phyloP scores from a whole-genome alignment of 139 green algal genomes.

The Limnomonas spitsbergensis region DNA sequence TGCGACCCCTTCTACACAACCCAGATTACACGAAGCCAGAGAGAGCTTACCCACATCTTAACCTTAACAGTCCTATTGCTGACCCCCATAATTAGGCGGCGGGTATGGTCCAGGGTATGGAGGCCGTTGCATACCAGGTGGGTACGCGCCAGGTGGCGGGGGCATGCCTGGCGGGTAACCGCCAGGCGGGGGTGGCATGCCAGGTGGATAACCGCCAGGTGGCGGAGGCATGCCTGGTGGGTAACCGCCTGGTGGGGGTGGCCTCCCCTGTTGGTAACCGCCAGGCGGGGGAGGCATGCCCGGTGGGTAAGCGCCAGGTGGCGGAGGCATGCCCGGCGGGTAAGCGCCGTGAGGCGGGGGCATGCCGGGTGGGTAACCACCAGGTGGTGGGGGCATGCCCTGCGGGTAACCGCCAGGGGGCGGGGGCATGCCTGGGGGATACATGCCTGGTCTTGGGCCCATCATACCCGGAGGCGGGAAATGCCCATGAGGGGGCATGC shows the following conservation, averaged over 20 bases:
- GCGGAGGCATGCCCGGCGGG: slow-evolving; percentile 7
- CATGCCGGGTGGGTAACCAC: not conserved
- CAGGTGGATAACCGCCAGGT: not conserved
- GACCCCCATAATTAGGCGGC: too few relatives aligned
- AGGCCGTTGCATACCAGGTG: not conserved
- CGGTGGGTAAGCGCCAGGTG: not conserved
- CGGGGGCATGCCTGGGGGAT: not conserved
- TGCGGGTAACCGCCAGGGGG: too few relatives aligned
- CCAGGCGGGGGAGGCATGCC: not conserved
- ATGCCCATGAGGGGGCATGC: not conserved
- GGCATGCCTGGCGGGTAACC: not conserved
- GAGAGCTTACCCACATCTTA: too few relatives aligned
- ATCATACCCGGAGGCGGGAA: not conserved
- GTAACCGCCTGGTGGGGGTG: slow-evolving; percentile 1
- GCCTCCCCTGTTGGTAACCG: not conserved
- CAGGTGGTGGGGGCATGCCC: not conserved
- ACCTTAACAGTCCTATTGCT: too few relatives aligned
- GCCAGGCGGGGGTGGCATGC: not conserved
- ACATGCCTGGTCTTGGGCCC: not conserved
- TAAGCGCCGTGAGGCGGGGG: not conserved
- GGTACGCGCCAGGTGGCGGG: too few relatives aligned
- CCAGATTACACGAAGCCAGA: too few relatives aligned
- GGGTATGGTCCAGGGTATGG: too few relatives aligned
- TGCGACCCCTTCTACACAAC: too few relatives aligned
- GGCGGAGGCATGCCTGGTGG: slow-evolving; percentile 8